Percentiles rank a stretch among this genome's conserved stretches.
Evolutionary conservation across 2,329 filamentous ascomycete species (phyloP).

Genomic region (Penicillium sp.): DNA sequence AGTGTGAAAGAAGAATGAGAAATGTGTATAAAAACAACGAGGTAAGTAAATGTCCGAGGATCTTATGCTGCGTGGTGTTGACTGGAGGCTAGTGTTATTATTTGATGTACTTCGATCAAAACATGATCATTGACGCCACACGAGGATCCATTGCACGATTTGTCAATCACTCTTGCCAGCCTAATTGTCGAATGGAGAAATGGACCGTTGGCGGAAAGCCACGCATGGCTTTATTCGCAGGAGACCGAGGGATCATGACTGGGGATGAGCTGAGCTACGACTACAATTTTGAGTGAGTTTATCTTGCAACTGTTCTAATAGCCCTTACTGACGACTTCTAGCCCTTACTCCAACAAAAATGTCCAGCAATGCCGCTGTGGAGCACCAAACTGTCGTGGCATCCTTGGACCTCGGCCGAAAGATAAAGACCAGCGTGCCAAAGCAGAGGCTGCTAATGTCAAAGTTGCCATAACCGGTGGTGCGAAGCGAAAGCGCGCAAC

Average conservation of each 20-base stretch:
- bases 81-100: conserved; percentile 76
- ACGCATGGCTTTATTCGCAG: conserved; percentile 94
- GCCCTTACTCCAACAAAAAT: conserved; percentile 61
- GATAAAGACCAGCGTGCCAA: conserved; percentile 44
- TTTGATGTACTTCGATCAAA: conserved; percentile 96
- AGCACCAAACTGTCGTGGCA: conserved; percentile 60
- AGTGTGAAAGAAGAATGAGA: conserved; percentile 92
- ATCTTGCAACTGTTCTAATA: not conserved
- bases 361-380: conserved; percentile 66
- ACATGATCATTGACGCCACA: conserved; percentile 97
- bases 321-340: conserved; percentile 24
- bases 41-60: conserved; percentile 52
- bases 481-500: conserved; percentile 36
- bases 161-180: conserved; percentile 95
- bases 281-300: conserved; percentile 68
- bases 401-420: conserved; percentile 59
- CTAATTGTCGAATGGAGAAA: conserved; percentile 97
- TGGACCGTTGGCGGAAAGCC: conserved; percentile 94
- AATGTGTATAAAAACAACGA: conserved; percentile 92
- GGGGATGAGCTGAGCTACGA: conserved; percentile 97
- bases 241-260: conserved; percentile 84
- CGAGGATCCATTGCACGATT: conserved; percentile 95
- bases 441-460: conserved; percentile 21
- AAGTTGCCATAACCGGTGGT: conserved; percentile 10
- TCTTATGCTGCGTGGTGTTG: conserved; percentile 2